Evolutionary conservation across 2,329 filamentous ascomycete species (phyloP).

Genomic region (Fusarium sp.): DNA sequence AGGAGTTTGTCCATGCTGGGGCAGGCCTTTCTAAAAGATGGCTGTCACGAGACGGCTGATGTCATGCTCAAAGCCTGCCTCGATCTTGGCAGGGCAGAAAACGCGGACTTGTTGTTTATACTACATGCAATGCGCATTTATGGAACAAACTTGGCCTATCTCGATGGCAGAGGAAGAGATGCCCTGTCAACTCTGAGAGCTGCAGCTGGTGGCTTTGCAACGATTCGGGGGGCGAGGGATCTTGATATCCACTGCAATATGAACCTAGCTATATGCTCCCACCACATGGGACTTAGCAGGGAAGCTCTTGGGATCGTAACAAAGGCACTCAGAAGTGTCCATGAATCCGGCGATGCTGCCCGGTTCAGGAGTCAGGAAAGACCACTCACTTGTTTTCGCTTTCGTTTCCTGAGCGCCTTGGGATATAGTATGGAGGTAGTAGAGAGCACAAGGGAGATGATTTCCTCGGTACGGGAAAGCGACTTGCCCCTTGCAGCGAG

Average conservation of each 20-base stretch:
- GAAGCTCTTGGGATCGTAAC: neutral
- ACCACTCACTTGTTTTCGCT: neutral
- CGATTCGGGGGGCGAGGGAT: neutral
- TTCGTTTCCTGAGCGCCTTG: neutral
- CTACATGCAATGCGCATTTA: neutral
- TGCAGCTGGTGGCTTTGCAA: neutral
- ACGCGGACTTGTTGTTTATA: neutral
- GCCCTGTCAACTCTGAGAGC: neutral
- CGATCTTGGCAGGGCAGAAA: neutral
- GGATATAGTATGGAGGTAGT: neutral
- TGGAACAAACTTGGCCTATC: neutral
- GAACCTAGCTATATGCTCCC: neutral
- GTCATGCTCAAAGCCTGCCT: neutral
- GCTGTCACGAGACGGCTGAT: neutral
- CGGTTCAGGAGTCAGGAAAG: neutral
- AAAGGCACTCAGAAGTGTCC: neutral
- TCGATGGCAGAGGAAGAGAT: neutral
- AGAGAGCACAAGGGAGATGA: neutral
- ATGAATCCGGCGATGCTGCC: neutral
- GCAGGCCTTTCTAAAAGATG: neutral
- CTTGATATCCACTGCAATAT: neutral
- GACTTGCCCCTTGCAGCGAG: neutral
- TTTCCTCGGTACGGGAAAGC: neutral
- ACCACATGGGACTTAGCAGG: neutral
- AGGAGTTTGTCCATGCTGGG: neutral